Conservation (phyloP, 1,284 basidiomycete genomes). For the Pterulicium gracile region DNA sequence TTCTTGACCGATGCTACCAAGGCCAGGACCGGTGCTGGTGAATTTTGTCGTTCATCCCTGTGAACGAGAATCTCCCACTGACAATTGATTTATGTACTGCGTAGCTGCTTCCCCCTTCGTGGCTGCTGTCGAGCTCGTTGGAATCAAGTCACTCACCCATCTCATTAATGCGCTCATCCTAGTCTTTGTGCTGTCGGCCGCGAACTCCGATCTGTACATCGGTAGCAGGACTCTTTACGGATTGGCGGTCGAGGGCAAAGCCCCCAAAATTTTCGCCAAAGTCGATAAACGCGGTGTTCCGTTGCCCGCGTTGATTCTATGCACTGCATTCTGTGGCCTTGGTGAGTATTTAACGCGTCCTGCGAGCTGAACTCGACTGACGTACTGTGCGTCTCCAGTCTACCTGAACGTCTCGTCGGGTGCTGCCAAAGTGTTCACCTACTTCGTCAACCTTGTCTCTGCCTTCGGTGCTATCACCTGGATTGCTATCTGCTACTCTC, state of each 20-base stretch:
- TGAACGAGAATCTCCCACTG: constrained; percentile 3
- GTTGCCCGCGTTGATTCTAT: constrained; percentile 38
- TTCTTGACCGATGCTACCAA: constrained; percentile 48
- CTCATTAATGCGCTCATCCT: constrained; percentile 58
- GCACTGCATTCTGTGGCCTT: constrained; percentile 42
- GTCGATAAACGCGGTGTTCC: constrained; percentile 60
- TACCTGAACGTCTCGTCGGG: constrained; percentile 1
- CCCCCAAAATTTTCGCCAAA: constrained; percentile 38
- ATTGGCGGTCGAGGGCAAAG: constrained; percentile 56
- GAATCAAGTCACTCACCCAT: constrained; percentile 59
- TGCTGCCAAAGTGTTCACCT: constrained; percentile 43
- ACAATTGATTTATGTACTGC: constrained; percentile 2
- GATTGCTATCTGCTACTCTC: constrained; percentile 61
- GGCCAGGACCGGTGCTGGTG: constrained; percentile 37
- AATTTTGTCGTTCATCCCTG: constrained; percentile 1
- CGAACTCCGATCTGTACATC: constrained; percentile 67
- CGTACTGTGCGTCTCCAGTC: constrained; percentile 14
- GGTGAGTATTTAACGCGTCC: constrained; percentile 12
- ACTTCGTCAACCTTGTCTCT: constrained; percentile 62
- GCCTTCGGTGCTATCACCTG: constrained; percentile 65
- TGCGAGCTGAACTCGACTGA: constrained; percentile 24
- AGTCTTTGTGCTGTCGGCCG: constrained; percentile 64
- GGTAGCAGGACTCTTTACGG: constrained; percentile 63
- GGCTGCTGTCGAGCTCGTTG: constrained; percentile 45
- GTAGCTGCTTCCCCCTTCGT: constrained; percentile 73